These are phyloP conservation scores for Gleditsia sinensis DNA, from an alignment of 306 rosid genomes.

Conservation along the genomic window DNA sequence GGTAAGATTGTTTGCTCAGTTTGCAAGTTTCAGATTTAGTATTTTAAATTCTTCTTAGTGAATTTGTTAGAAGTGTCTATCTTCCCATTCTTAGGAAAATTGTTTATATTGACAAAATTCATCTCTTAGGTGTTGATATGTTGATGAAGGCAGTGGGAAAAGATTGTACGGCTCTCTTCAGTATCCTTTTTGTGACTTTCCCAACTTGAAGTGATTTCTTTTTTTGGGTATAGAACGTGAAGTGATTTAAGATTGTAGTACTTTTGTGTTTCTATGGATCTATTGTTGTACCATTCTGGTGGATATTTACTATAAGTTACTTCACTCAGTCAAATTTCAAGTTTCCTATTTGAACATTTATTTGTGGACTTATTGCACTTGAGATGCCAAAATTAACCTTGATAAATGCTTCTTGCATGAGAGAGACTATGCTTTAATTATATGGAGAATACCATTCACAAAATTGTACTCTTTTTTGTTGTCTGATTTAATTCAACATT, in stretches of 20 bases:
- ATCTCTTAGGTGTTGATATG: constrained; percentile 80
- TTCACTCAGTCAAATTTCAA: not conserved
- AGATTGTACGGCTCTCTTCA: constrained; percentile 92
- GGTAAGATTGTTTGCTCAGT: constrained; percentile 52
- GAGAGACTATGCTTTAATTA: not conserved
- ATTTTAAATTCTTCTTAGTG: not conserved
- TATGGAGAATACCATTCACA: not conserved
- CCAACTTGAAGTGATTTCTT: not conserved
- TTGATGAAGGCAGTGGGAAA: constrained; percentile 90
- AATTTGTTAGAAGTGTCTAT: not conserved
- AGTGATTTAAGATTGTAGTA: constrained; percentile 15
- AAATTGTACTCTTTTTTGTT: not conserved
- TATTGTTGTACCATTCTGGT: not conserved
- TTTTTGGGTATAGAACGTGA: no score
- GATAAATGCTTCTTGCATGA: constrained; percentile 22
- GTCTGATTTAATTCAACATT: not conserved
- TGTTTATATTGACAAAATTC: constrained; percentile 22
- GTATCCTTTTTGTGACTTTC: constrained; percentile 69
- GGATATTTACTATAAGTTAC: not conserved
- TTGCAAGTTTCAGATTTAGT: constrained; percentile 19
- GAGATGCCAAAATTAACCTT: not conserved
- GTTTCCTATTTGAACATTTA: not conserved
- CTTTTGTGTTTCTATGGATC: constrained; percentile 12
- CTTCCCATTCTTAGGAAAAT: not conserved
- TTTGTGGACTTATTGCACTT: constrained; percentile 6